Percentiles rank a stretch among this genome's conserved stretches.
Evolutionary conservation across 495 filamentous ascomycete species (phyloP).

Genomic region (Amorphotheca resinae): DNA sequence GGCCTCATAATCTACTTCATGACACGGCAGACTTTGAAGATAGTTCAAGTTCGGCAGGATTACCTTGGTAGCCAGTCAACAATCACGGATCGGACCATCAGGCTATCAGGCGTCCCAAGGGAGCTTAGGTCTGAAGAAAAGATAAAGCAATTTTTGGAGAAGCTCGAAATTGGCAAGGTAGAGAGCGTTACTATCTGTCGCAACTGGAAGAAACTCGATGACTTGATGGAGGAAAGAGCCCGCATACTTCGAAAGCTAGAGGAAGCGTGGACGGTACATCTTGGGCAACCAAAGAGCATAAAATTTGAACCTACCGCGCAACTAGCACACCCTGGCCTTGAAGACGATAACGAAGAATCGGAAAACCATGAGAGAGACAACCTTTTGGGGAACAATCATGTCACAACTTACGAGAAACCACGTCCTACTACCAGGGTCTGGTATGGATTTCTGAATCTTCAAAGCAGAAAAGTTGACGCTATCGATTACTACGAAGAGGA

Average conservation of each 20-base stretch:
- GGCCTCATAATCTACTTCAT: constrained; percentile 72
- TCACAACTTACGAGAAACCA: constrained; percentile 16
- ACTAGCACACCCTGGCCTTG: constrained; percentile 21
- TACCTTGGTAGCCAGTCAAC: constrained; percentile 90
- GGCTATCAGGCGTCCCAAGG: constrained; percentile 74
- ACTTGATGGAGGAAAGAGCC: constrained; percentile 55
- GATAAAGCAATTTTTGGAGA: constrained; percentile 80
- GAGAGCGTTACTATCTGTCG: constrained; percentile 79
- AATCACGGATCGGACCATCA: constrained; percentile 86
- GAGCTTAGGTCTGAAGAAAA: constrained; percentile 70
- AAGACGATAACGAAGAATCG: constrained; percentile 29
- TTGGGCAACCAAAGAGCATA: constrained; percentile 25
- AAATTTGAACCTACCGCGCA: constrained; percentile 27
- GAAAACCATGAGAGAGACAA: constrained; percentile 14
- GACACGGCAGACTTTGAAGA: constrained; percentile 62
- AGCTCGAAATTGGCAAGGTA: constrained; percentile 82
- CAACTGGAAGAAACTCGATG: constrained; percentile 76
- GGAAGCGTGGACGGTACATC: constrained; percentile 55
- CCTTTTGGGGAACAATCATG: constrained; percentile 21
- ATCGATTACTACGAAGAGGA: constrained; percentile 89
- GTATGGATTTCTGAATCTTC: constrained; percentile 66
- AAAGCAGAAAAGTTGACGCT: constrained; percentile 66
- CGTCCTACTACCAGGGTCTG: constrained; percentile 66
- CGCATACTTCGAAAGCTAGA: constrained; percentile 61
- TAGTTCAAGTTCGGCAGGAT: constrained; percentile 76